Evolutionary conservation across 345 rosid genomes (phyloP).

Genomic region (Salix arbutifolia): DNA sequence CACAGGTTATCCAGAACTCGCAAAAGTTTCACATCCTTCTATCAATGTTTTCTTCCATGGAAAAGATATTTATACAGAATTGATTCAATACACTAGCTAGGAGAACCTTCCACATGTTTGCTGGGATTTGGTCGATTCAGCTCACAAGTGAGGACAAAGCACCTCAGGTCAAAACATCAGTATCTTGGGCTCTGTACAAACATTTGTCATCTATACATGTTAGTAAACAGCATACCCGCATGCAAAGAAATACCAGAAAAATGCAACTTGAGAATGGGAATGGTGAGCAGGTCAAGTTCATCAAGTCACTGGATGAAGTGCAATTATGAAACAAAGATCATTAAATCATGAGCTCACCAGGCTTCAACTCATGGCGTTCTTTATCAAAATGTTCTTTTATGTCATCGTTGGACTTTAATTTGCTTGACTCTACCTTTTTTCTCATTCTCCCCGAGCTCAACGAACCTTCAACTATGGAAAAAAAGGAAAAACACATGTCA

Average conservation of each 20-base stretch:
- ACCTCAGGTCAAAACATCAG: slow-evolving; percentile 12
- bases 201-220: slow-evolving; percentile 3
- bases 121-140: neutral
- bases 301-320: neutral
- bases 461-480: slow-evolving; percentile 61
- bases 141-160: neutral
- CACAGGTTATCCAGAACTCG: neutral
- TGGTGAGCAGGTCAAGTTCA: neutral
- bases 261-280: neutral
- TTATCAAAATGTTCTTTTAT: slow-evolving; percentile 20
- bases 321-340: neutral
- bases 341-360: slow-evolving; percentile 31
- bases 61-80: neutral
- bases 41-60: neutral
- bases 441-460: slow-evolving; percentile 53
- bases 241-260: neutral
- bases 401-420: slow-evolving; percentile 23
- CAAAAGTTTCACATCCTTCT: neutral
- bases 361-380: slow-evolving; percentile 17
- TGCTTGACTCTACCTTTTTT: slow-evolving; percentile 37
- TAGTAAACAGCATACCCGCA: neutral
- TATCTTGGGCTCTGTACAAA: slow-evolving; percentile 29
- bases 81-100: neutral
- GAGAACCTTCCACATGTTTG: neutral
- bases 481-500: slow-evolving; percentile 3